Percentiles rank a stretch among this genome's conserved stretches.
Conservation (phyloP, 371 early-diverging fungal genomes). For the Circinella umbellata region DNA sequence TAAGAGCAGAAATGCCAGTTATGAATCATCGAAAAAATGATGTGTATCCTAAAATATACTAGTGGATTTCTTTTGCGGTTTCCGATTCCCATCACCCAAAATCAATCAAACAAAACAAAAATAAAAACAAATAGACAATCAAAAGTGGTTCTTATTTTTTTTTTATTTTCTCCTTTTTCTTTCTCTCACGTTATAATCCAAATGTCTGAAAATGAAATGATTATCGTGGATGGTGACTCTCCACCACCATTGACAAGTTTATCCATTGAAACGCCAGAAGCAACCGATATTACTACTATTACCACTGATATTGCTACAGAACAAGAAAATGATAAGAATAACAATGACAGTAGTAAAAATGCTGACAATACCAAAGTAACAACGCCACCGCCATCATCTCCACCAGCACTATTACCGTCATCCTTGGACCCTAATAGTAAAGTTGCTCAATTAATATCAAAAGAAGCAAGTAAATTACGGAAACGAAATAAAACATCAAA, state of each 20-base stretch:
- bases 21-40: constrained; percentile 71
- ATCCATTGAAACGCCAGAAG: background rate
- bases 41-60: constrained; percentile 47
- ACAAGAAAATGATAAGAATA: too few species aligned
- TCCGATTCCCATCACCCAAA: background rate
- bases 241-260: constrained; percentile 16
- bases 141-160: background rate
- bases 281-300: background rate
- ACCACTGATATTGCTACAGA: too few species aligned
- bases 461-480: constrained; percentile 16
- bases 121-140: background rate
- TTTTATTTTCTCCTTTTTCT: background rate
- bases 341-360: background rate
- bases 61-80: background rate
- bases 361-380: background rate
- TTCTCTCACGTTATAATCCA: background rate
- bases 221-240: constrained; percentile 26
- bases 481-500: constrained; percentile 9
- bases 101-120: too few species aligned
- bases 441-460: constrained; percentile 12
- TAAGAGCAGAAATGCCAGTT: constrained; percentile 80
- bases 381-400: background rate
- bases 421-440: background rate
- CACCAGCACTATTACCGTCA: background rate
- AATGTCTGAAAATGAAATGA: constrained; percentile 35